Evolutionary conservation across 768 basidiomycete genomes (phyloP), one percentile per base, ranked within the genome.

Genomic region (Xerocomellus amylosporus): DNA sequence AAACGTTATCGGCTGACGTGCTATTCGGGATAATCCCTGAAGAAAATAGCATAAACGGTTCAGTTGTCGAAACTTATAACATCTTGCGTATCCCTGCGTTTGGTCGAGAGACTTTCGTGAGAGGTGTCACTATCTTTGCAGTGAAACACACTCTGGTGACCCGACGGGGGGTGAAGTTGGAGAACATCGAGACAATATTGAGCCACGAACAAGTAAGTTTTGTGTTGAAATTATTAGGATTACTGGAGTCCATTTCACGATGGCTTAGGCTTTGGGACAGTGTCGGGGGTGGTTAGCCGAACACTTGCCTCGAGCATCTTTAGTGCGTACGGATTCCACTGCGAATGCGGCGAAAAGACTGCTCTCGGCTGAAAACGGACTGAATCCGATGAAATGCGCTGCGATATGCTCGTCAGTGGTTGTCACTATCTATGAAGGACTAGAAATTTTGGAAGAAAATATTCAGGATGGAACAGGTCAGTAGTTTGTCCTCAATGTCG

Each of bases 191-290:
- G 53, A 74, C 68, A 51, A 75, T 93, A 15, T 63, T 89, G 60
- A 92, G 90, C 71, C 90, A 93, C 57, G 90, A 91, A 64, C 90
- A 92, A 75, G 90, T 89, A 51, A 42, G 70, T 61, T 22, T 26
- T 45, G 46, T 37, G 30, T 36, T 46, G 63, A 50, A 26, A 34
- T 40, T 17, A 7, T 42, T 48, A 3, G n/a, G 49, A 5, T 49
- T 1, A 14, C 5, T 15, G 8, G 17, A 39, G 7, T 4, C 37
- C 36, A 36, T 45, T n/a, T 53, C 46, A 58, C 37, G 46, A 47
- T 51, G 12, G 38, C 24, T 13, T 56, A 91, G 89, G 89, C 89
- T 14, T 69, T 92, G 24, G 90, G 90, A 15, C 90, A 93, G 70
- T 93, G 90, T 67, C 75, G 74, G n/a, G 72, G 64, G 17, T 92